Conservation (phyloP, 2,329 filamentous ascomycete genomes). For the Phaeoacremonium minimum region DNA sequence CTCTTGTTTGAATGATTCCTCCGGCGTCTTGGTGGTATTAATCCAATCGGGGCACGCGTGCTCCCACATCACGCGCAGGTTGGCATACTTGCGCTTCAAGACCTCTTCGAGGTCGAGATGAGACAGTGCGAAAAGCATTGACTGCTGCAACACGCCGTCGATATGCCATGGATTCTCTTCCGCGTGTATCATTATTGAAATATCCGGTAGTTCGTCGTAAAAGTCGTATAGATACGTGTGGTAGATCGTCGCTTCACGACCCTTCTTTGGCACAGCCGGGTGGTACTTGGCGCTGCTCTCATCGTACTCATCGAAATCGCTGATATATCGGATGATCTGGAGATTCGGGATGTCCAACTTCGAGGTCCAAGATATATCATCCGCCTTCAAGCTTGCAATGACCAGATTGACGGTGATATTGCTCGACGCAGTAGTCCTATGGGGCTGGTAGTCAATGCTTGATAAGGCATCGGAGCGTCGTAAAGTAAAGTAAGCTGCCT, state of each 20-base stretch:
- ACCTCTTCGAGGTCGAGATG: constrained; percentile 30
- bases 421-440: too few relatives aligned
- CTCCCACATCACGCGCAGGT: constrained; percentile 50
- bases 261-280: constrained; percentile 49
- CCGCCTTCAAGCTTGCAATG: constrained; percentile 17
- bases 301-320: constrained; percentile 29
- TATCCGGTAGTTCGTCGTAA: constrained; percentile 54
- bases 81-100: constrained; percentile 45
- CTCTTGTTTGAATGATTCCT: constrained; percentile 18
- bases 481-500: too few relatives aligned
- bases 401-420: constrained; percentile 22
- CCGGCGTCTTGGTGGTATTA: constrained; percentile 21
- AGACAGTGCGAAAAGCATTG: constrained; percentile 22
- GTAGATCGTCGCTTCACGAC: constrained; percentile 60
- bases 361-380: constrained; percentile 24
- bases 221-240: constrained; percentile 58
- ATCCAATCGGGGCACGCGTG: constrained; percentile 53
- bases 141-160: constrained; percentile 26
- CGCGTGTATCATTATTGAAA: constrained; percentile 58
- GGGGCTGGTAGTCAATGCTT: too few relatives aligned
- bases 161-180: constrained; percentile 39
- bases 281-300: constrained; percentile 39
- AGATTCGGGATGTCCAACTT: constrained; percentile 24
- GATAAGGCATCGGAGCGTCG: too few relatives aligned
- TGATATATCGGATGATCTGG: constrained; percentile 38